Evolutionary conservation across 1,284 basidiomycete species (phyloP), one percentile per base, ranked within the genome.

Genomic region (Ustilago bromivora): DNA sequence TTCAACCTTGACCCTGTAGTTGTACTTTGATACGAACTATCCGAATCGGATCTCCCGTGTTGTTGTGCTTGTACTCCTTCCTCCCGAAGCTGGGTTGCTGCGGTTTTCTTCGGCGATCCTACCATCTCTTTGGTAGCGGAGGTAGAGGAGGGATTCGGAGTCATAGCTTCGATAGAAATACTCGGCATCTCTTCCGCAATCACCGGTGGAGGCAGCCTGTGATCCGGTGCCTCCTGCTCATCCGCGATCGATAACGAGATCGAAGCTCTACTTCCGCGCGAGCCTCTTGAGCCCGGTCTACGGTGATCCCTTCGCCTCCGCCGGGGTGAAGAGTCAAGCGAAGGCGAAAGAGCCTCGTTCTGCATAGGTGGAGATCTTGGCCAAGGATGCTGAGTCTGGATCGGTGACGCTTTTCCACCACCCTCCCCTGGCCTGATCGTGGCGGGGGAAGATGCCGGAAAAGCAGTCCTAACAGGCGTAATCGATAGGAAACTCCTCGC

Each of bases 31-130:
- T 72, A 78, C 15, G 75, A 78, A 64, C 75, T 71, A 17, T 79
- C 79, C 3, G 77, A 79, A 46, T 76, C 79, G 13, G 78, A 76
- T 3, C 79, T 32, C 15, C 38, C 67, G 13, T 76, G 69, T 57
- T 73, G 68, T 17, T 62, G 69, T 2, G 43, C 31, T 31, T 34
- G 28, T 8, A 15, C 55, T 3, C 63, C 66, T 13, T 28, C 40
- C 11, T 52, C 61, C 6, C 64, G 62, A 11, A 36, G 35, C n/a
- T 66, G 58, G 9, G 57, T 15, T 1, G 51, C 53, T 36, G 43
- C 43, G 28, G 52, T 49, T 2, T 72, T 66, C 49, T 40, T 36
- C 3, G 61, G 54, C 8, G 61, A 53, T 5, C 32, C 38, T 3
- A 34, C 12, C 4, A 2, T 23, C 8, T 35, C 52, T 3, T 35